phyloP scores from a whole-genome alignment of 768 basidiomycete genomes.

The Tulasnella sp. region DNA sequence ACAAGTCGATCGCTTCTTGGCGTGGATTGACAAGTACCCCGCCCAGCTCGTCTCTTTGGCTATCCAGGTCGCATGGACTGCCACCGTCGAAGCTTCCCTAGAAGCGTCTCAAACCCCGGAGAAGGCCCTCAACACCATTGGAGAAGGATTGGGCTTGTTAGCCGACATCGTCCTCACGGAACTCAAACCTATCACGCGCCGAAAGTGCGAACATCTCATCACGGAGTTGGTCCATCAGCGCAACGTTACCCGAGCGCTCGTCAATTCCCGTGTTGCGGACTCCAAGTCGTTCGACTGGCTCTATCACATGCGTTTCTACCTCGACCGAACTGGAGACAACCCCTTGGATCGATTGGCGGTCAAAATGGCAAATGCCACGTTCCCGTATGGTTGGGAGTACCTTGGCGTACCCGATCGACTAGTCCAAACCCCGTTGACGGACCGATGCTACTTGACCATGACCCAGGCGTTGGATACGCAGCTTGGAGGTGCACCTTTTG shows the following conservation, averaged over 20 bases:
- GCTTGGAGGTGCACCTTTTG: constrained; percentile 96
- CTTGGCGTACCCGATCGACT: constrained; percentile 95
- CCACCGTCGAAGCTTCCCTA: constrained; percentile 73
- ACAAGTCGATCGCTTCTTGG: constrained; percentile 69
- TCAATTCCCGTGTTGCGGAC: constrained; percentile 65
- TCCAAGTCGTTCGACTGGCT: constrained; percentile 86
- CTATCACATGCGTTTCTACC: constrained; percentile 98
- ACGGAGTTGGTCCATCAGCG: constrained; percentile 98
- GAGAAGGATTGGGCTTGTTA: constrained; percentile 87
- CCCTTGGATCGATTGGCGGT: constrained; percentile 81
- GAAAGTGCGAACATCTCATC: constrained; percentile 98
- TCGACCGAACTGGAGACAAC: constrained; percentile 69
- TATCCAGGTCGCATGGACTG: constrained; percentile 93
- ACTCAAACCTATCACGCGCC: constrained; percentile 84
- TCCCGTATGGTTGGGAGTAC: constrained; percentile 99
- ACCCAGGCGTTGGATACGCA: constrained; percentile 95
- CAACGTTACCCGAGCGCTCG: constrained; percentile 85
- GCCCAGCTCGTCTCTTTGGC: constrained; percentile 97
- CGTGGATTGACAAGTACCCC: constrained; percentile 93
- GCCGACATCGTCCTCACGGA: constrained; percentile 95
- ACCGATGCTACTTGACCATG: constrained; percentile 93
- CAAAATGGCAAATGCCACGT: constrained; percentile 84
- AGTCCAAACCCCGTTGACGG: constrained; percentile 97
- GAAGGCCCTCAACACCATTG: constrained; percentile 70
- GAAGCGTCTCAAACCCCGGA: constrained; percentile 61